Percentiles rank a stretch among this genome's conserved stretches.
These are phyloP conservation scores for Ascochyta clinopodiicola DNA, from an alignment of 2,329 filamentous ascomycete species.

Conservation along the genomic window DNA sequence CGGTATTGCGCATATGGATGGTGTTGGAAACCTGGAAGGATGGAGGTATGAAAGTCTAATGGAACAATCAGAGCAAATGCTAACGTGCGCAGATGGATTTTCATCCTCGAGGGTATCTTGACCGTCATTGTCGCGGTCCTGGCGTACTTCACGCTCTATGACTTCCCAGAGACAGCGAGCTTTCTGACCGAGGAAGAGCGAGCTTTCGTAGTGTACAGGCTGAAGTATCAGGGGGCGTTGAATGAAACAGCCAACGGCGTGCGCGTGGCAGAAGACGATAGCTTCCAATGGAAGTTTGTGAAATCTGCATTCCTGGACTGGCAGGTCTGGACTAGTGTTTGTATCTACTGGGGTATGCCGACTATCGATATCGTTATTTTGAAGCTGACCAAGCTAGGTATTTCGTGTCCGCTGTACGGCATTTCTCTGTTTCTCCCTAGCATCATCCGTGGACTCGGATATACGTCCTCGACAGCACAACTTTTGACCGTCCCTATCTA, in stretches of 20 bases:
- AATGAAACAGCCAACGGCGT: slow-evolving; percentile 62
- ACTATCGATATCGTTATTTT: background rate
- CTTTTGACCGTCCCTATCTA: slow-evolving; percentile 55
- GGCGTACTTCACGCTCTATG: slow-evolving; percentile 64
- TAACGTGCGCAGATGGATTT: slow-evolving; percentile 35
- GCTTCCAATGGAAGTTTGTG: slow-evolving; percentile 67
- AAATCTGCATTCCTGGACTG: slow-evolving; percentile 56
- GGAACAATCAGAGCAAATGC: background rate
- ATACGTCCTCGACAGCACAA: slow-evolving; percentile 49
- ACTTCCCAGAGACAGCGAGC: slow-evolving; percentile 66
- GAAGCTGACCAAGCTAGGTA: slow-evolving; percentile 26
- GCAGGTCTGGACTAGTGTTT: slow-evolving; percentile 59
- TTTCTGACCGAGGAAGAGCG: slow-evolving; percentile 63
- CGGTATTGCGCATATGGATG: slow-evolving; percentile 63
- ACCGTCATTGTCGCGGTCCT: slow-evolving; percentile 45
- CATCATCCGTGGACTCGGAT: slow-evolving; percentile 51
- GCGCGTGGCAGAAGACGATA: slow-evolving; percentile 71
- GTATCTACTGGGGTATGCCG: slow-evolving; percentile 68
- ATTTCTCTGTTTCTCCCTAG: slow-evolving; percentile 56
- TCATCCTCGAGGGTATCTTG: slow-evolving; percentile 46
- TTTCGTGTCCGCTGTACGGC: slow-evolving; percentile 50
- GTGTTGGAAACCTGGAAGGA: slow-evolving; percentile 12
- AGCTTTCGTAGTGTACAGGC: slow-evolving; percentile 65
- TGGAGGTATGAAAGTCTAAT: slow-evolving; percentile 9
- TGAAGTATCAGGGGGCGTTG: slow-evolving; percentile 58